A percentile compares a stretch with the other conserved stretches of the same genome.
phyloP scores from a whole-genome alignment of 1,139 yeast species.

The Candida dubliniensis region DNA sequence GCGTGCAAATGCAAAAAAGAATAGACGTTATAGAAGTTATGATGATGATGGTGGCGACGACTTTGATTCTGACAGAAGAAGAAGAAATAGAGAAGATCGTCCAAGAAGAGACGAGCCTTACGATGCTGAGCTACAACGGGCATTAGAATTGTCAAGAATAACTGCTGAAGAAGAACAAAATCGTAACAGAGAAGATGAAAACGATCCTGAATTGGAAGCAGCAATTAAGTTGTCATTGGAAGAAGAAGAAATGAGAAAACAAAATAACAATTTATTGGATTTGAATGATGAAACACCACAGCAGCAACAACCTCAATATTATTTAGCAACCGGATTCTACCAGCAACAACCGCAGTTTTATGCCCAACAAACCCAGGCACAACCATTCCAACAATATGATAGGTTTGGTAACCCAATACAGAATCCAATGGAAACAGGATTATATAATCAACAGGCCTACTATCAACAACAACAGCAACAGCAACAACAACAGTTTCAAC shows the following conservation, averaged over 20 bases:
- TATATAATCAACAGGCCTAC: slow-evolving; percentile 29
- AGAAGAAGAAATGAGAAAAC: slow-evolving; percentile 78
- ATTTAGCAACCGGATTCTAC: slow-evolving; percentile 36
- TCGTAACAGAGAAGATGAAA: slow-evolving; percentile 38
- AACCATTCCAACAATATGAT: slow-evolving; percentile 48
- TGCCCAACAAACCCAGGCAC: slow-evolving; percentile 6
- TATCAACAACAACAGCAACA: slow-evolving; percentile 34
- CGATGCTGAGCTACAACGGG: slow-evolving; percentile 82
- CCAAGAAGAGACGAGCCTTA: slow-evolving; percentile 41
- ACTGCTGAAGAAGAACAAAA: slow-evolving; percentile 80
- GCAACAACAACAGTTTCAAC: slow-evolving; percentile 30
- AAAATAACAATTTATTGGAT: slow-evolving; percentile 54
- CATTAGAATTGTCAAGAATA: slow-evolving; percentile 75
- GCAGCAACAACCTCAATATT: slow-evolving; percentile 23
- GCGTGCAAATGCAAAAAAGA: slow-evolving; percentile 49
- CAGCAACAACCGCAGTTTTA: slow-evolving; percentile 29
- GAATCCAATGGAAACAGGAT: slow-evolving; percentile 55
- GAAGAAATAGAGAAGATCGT: slow-evolving; percentile 19
- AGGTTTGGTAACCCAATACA: slow-evolving; percentile 80
- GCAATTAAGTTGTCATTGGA: slow-evolving; percentile 84
- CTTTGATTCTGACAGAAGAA: slow-evolving; percentile 19
- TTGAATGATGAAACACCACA: slow-evolving; percentile 43
- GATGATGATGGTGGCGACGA: slow-evolving; percentile 8
- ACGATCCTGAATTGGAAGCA: slow-evolving; percentile 72
- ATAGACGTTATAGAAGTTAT: slow-evolving; percentile 11